Base-by-base conservation (phyloP, 495 filamentous ascomycete species). In the Lentithecium fluviatile region DNA sequence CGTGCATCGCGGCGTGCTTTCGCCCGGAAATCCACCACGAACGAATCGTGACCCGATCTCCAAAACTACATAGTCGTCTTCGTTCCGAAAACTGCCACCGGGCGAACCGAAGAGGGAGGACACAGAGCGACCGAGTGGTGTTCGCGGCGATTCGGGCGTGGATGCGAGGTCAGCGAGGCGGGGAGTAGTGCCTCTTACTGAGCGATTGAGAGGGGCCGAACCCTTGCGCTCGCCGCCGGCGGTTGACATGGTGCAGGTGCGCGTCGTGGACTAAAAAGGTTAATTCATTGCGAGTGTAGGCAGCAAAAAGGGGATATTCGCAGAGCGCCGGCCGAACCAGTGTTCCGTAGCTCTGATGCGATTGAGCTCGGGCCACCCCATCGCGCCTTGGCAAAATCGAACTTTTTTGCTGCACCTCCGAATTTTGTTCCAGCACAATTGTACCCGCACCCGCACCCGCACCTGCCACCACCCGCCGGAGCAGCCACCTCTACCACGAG, bases 11-110 rank as follows among this genome's bases (percentile, higher is more conserved):
- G 94, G 93, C 8, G 79, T 68, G 12, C 83, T 78, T 70, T 94
- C 90, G 45, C 90, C 90, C 25, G 90, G 87, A 68, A 96, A 93
- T 3, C 94, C 94, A 17, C 88, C 86, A 32, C 88, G 85, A 11
- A 98, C 69, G 75, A 85, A 88, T 48, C 92, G 80, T 5, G 86
- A 79, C 4, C 91, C 92, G 62, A 97, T 75, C 68, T 97, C 91
- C 45, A 96, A 78, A 47, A 98, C 79, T 12, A 97, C 68, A 63
- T 97, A 92, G 68, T 97, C 74, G 15, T 72, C 94, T 69, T 95
- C 88, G 56, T 82, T 82, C 38, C 91, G 89, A 45, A 88, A 85
- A 51, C 83, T 82, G 23, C 85, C 83, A 42, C 80, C 76, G 0
- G 89, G 87, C 0, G 89, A 90, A 8, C 85, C 85, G 66, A 86